These are phyloP conservation scores for Cordyceps pruinosa DNA, from an alignment of 2,329 filamentous ascomycete species.

Conservation along the genomic window DNA sequence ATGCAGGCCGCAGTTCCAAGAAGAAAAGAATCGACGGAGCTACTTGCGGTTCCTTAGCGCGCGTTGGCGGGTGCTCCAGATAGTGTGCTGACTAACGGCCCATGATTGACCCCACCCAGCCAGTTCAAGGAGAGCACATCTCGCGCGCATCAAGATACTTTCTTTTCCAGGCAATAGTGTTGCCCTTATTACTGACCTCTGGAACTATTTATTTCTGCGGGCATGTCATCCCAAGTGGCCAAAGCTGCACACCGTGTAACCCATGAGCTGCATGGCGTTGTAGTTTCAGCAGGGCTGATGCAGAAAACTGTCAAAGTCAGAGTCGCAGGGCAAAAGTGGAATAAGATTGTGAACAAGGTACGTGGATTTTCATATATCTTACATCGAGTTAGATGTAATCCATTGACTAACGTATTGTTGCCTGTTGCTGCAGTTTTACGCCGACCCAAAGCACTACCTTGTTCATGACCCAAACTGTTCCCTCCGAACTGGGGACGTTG, in stretches of 20 bases:
- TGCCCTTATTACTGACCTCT: not conserved
- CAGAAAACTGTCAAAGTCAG: slow-evolving; percentile 72
- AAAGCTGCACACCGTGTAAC: slow-evolving; percentile 38
- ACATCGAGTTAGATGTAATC: not conserved
- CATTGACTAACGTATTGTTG: not conserved
- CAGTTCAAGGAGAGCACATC: too few species aligned
- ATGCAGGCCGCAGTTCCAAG: not conserved
- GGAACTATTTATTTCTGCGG: not conserved
- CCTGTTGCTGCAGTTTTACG: slow-evolving; percentile 41
- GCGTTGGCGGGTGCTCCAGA: not conserved
- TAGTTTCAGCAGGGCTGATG: slow-evolving; percentile 73
- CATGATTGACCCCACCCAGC: too few species aligned
- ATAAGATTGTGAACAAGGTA: slow-evolving; percentile 67
- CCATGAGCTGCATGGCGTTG: slow-evolving; percentile 57
- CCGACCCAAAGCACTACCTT: slow-evolving; percentile 56
- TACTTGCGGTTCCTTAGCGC: not conserved
- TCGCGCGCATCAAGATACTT: too few species aligned
- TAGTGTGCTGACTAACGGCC: slow-evolving; percentile 7
- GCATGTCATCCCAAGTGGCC: slow-evolving; percentile 36
- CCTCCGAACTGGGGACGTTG: slow-evolving; percentile 66
- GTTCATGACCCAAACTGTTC: slow-evolving; percentile 75
- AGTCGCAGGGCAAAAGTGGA: slow-evolving; percentile 65
- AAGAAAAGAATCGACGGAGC: slow-evolving; percentile 1
- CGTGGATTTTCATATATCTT: slow-evolving; percentile 6
- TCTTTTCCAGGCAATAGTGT: not conserved